Base-by-base conservation (phyloP, 2,329 filamentous ascomycete genomes). In the Trichoderma aggressivum region DNA sequence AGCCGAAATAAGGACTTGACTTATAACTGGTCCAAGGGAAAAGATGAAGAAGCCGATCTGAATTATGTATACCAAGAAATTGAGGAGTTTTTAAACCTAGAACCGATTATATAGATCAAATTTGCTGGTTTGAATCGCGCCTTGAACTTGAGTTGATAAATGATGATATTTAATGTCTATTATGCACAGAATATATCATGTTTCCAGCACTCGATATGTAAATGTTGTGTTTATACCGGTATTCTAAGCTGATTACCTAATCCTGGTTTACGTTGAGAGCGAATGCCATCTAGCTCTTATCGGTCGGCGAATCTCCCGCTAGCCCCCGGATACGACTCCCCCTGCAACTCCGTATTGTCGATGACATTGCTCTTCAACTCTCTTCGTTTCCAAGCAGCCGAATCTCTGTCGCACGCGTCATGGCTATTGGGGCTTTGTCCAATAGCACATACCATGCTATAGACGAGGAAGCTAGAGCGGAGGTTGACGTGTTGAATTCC, bases 401-500 rank as follows among this genome's bases (percentile, higher is more conserved):
- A 61, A 28, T n/a, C 36, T 58, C 66, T 10, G 43, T 63, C 47
- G 26, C 36, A 70, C 59, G 67, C 62, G 62, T 36, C 74, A 89
- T 89, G 87, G 85, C 86, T 71, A 84, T 87, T 74, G 86, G 86
- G 72, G 62, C 67, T 34, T 50, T 71, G 30, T 78, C 78, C 73
- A 82, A 80, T 68, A 80, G 79, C 73, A 82, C 84, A 69, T 85
- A 87, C 77, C 78, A 78, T 58, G 84, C 86, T 36, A 82, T 86
- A 65, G 90, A 92, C 76, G 90, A 92, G 78, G 89, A 92, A 81
- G 88, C 89, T 58, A 85, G 89, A 71, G 90, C 90, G 59, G 90
- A 92, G 79, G 90, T 92, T 69, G 90, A 92, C 75, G 90, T 92
- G 34, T 84, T 92, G 61, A 91, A 90, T 76, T 91, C 89, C 68